Percentiles rank a stretch among this genome's conserved stretches.
phyloP scores from a whole-genome alignment of 2,329 filamentous ascomycete species.

The Albifimbria verrucaria region DNA sequence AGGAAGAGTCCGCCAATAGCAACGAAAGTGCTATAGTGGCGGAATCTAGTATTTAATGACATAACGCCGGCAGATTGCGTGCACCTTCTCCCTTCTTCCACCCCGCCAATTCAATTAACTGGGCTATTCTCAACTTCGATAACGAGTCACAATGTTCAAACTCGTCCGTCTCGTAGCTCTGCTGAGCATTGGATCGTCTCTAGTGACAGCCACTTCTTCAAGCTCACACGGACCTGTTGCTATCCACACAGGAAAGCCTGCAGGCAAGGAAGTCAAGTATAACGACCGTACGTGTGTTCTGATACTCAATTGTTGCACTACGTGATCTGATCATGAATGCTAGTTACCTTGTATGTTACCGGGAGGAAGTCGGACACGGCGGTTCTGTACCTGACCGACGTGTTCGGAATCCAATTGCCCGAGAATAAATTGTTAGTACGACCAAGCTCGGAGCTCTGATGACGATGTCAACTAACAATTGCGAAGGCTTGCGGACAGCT shows the following conservation, averaged over 20 bases:
- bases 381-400: slow-evolving; percentile 19
- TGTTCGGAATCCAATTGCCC: slow-evolving; percentile 20
- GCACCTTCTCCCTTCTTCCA: not conserved
- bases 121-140: not conserved
- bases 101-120: not conserved
- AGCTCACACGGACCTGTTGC: not conserved
- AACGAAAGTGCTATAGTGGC: no score
- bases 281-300: slow-evolving; percentile 2
- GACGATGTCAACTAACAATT: not conserved
- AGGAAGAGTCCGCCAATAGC: no score
- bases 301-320: not conserved
- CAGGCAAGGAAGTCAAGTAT: slow-evolving; percentile 7
- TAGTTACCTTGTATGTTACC: slow-evolving; percentile 10
- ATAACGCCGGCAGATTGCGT: no score
- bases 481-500: slow-evolving; percentile 19
- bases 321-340: not conserved
- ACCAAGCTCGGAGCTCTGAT: not conserved
- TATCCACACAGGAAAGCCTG: slow-evolving; percentile 10
- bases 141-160: not conserved
- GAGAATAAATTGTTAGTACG: slow-evolving; percentile 10
- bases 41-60: no score
- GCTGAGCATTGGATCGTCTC: not conserved
- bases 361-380: slow-evolving; percentile 7
- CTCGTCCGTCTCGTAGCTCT: not conserved
- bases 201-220: not conserved